Base-by-base conservation (phyloP, 768 basidiomycete species). In the Amyloporia xantha region DNA sequence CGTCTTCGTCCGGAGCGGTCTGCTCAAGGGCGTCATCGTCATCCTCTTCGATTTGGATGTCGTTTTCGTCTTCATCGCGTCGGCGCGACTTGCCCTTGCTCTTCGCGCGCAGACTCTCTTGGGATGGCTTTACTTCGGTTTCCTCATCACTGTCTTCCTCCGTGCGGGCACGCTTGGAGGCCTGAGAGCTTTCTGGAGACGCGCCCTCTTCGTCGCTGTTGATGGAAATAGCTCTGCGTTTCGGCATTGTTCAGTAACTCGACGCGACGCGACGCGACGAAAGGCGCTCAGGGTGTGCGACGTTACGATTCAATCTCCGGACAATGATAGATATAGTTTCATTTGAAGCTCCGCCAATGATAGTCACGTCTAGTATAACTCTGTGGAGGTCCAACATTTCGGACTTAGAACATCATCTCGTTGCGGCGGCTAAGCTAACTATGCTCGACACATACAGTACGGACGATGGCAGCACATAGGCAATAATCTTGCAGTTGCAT, bases 161-260 rank as follows among this genome's bases (percentile, higher is more conserved):
- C 21, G 69, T 71, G 46, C 72, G 71, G 3, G 71, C 67, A 28
- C 76, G 74, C 57, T 77, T 77, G 6, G 69, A 68, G 0, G 56
- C 60, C 19, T 68, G 72, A 2, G 72, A 66, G 1, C 49, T 57
- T n/a, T 58, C 46, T 3, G 36, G 37, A 5, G 54, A 46, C 0
- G 54, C 58, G 2, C 52, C 52, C 1, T 72, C 71, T 28, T 71
- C 68, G 37, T 79, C 78, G 20, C 74, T 73, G 47, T 73, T 69
- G 20, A 58, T 59, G 1, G 57, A 50, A 6, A 44, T 44, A 2
- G 71, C 71, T 52, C 72, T 74, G 51, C 81, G 75, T 63, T 84
- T 84, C 7, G 71, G 66, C 82, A 84, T 84, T 44, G 49, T 26
- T 26, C 26, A 33, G 51, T 36, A n/a, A 38, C 26, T 23, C 21